These are phyloP conservation scores for Fusarium sp. DNA, from an alignment of 2,329 filamentous ascomycete species.

Conservation along the genomic window DNA sequence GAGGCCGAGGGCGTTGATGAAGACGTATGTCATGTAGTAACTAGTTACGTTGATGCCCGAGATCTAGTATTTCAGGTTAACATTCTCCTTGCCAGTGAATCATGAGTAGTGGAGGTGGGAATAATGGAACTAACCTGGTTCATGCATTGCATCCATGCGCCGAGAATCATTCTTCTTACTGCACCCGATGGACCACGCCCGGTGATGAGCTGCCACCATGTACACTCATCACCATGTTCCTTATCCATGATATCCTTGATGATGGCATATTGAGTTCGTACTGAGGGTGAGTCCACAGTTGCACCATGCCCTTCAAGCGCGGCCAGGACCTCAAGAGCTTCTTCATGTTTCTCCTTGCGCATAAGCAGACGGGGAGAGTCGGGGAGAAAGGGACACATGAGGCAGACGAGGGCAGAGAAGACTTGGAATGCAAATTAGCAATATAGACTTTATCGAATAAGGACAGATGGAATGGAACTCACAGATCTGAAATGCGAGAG, in stretches of 20 bases:
- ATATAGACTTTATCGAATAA: no score
- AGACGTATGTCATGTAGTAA: neutral
- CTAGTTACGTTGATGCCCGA: neutral
- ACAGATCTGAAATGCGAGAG: neutral
- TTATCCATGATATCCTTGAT: neutral
- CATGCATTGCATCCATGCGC: neutral
- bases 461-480: neutral
- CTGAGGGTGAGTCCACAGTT: neutral
- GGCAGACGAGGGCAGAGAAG: neutral
- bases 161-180: neutral
- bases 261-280: neutral
- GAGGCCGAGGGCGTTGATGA: neutral
- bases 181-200: neutral
- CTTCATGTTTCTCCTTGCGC: neutral
- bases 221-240: neutral
- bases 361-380: neutral
- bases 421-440: neutral
- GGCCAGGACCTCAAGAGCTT: neutral
- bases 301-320: neutral
- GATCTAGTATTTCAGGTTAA: neutral
- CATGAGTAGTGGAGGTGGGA: neutral
- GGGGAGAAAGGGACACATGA: neutral
- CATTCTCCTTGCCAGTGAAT: neutral
- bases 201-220: neutral
- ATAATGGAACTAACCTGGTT: neutral